Conservation (phyloP, 2,329 filamentous ascomycete species). For the Apiospora hydei region DNA sequence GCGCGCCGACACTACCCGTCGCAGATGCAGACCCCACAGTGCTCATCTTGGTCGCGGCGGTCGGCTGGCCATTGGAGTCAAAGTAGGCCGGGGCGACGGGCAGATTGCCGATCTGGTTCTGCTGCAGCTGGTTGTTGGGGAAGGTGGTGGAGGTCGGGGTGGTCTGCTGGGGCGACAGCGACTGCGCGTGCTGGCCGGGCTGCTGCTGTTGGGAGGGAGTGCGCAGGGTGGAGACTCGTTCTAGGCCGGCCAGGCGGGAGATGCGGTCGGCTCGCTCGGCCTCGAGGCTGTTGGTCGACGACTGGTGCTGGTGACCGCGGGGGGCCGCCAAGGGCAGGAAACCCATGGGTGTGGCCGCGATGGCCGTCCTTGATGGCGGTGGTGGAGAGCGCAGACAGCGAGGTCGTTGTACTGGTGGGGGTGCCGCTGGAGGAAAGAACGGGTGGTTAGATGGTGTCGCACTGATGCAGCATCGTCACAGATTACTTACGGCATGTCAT, state of each 20-base stretch:
- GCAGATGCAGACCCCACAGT: constrained; percentile 92
- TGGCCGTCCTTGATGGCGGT: constrained; percentile 97
- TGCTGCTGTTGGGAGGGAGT: constrained; percentile 48
- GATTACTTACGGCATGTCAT: constrained; percentile 81
- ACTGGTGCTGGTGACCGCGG: constrained; percentile 64
- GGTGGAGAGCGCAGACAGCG: constrained; percentile 88
- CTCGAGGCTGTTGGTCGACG: constrained; percentile 78
- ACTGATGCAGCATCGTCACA: constrained; percentile 8
- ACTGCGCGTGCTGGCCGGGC: constrained; percentile 39
- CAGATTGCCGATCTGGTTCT: constrained; percentile 25
- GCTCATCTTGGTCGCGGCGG: constrained; percentile 77
- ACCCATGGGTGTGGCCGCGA: constrained; percentile 76
- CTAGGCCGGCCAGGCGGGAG: constrained; percentile 90
- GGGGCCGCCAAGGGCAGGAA: constrained; percentile 57
- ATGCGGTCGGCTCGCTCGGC: constrained; percentile 95
- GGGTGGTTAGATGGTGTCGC: not conserved
- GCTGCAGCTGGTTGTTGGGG: constrained; percentile 48
- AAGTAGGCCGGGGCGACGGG: constrained; percentile 78
- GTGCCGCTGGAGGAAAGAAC: constrained; percentile 71
- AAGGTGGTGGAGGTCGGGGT: constrained; percentile 58
- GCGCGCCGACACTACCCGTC: constrained; percentile 77
- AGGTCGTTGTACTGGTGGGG: constrained; percentile 90
- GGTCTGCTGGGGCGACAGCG: constrained; percentile 56
- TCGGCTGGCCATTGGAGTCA: constrained; percentile 75
- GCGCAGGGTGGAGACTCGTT: constrained; percentile 82